Percentiles rank a stretch among this genome's conserved stretches.
phyloP scores from a whole-genome alignment of 176 grass and related monocot genomes.

The Secale cereale region DNA sequence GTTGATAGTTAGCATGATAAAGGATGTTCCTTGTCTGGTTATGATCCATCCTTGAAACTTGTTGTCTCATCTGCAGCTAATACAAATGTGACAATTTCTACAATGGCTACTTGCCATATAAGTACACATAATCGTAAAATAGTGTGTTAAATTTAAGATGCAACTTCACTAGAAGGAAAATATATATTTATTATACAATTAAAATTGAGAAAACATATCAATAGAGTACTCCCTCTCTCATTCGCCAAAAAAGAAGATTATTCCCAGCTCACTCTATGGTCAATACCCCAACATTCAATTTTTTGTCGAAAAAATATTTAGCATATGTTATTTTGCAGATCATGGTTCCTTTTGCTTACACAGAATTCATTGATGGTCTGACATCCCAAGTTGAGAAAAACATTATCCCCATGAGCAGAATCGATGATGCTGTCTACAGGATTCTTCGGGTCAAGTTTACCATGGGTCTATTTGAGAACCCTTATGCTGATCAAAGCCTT shows the following conservation, averaged over 20 bases:
- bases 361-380: constrained; percentile 50
- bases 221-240: too few species aligned
- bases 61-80: neutral
- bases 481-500: constrained; percentile 44
- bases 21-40: neutral
- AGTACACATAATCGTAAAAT: too few species aligned
- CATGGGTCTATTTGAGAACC: constrained; percentile 67
- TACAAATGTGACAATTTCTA: neutral
- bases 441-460: constrained; percentile 72
- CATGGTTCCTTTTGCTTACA: constrained; percentile 58
- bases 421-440: constrained; percentile 50
- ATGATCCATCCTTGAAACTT: neutral
- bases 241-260: too few species aligned
- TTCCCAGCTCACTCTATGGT: too few species aligned
- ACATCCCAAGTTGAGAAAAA: constrained; percentile 51
- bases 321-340: constrained; percentile 34
- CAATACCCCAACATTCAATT: too few species aligned
- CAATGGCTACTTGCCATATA: too few species aligned
- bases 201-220: too few species aligned
- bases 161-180: too few species aligned
- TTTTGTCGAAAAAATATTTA: too few species aligned
- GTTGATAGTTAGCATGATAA: neutral
- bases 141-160: too few species aligned
- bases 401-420: constrained; percentile 67
- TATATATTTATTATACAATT: too few species aligned